Conservation (phyloP, 2,329 filamentous ascomycete genomes). For the Penicillium fuscoglaucum region DNA sequence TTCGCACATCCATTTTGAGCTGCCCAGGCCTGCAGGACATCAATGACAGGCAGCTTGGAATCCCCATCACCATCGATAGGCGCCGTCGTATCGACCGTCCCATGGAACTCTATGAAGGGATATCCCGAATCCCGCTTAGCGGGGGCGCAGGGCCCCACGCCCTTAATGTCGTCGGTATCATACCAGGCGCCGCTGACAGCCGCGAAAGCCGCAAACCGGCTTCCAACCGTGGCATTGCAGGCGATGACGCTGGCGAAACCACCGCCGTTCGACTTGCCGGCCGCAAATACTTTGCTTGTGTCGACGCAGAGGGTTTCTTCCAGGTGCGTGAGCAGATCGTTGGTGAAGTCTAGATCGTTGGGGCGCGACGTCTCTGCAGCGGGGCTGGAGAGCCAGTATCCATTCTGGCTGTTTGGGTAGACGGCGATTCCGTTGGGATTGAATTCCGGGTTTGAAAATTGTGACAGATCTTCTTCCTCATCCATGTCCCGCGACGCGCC, state of each 20-base stretch:
- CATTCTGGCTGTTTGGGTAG: conserved; percentile 50
- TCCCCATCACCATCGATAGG: conserved; percentile 19
- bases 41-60: conserved; percentile 19
- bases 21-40: conserved; percentile 22
- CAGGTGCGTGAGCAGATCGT: conserved; percentile 46
- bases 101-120: conserved; percentile 28
- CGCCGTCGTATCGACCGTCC: conserved; percentile 20
- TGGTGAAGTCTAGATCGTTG: conserved; percentile 49
- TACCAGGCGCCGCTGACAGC: conserved; percentile 52
- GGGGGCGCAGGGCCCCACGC: conserved; percentile 26
- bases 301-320: conserved; percentile 49
- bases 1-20: conserved; percentile 17
- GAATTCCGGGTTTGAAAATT: conserved; percentile 47
- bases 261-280: conserved; percentile 58
- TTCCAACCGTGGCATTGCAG: conserved; percentile 46
- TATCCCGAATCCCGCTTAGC: conserved; percentile 32
- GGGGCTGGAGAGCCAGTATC: conserved; percentile 36
- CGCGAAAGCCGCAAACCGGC: conserved; percentile 53
- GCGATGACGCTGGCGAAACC: conserved; percentile 52
- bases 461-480: conserved; percentile 45
- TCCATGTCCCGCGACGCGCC: conserved; percentile 42
- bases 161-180: conserved; percentile 21
- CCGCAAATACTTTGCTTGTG: conserved; percentile 45
- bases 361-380: conserved; percentile 33
- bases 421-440: conserved; percentile 48